Evolutionary conservation across 192 early-diverging fungal species (phyloP), one percentile per base, ranked within the genome.

Genomic region (Martensiomyces pterosporus): DNA sequence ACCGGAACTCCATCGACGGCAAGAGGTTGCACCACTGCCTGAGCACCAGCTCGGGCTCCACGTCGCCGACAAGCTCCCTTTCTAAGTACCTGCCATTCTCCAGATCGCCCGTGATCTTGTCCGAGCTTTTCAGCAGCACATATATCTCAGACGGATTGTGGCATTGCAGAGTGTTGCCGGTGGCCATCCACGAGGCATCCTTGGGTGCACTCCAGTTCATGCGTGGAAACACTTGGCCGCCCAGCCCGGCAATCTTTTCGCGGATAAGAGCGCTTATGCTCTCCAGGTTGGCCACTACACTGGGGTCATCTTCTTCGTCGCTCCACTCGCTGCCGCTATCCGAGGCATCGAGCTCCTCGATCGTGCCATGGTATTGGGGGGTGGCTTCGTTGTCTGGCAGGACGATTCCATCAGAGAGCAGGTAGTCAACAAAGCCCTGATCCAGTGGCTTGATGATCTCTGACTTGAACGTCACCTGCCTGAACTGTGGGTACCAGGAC

Each of bases 121-220:
- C 93, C 0, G 90, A 93, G 10, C 83, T 82, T 66, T 99, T 99
- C 2, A 99, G 79, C 14, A 99, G 58, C 22, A 94, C 59, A 51
- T 86, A 88, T 3, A 99, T 82, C 39, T 99, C 95, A 3, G 79
- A 75, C 0, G 83, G 74, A 1, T 64, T 78, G 17, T 68, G 78
- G 75, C 94, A 98, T 51, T 82, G 79, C 7, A 98, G 67, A 0
- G 87, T 85, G 17, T 88, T 80, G 6, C 79, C 84, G n/a, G 80
- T 63, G 4, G 91, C 64, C 36, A 97, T 92, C 92, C 94, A 98
- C 4, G 80, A 69, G 4, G 97, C 93, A 64, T 99, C 97, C 55
- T 85, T 85, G 3, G 96, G 96, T 0, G 91, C 88, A 48, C 84
- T 89, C 97, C 97, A 99, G 60, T 89, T 91, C 43, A 98, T 81